Percentiles rank a stretch among this genome's conserved stretches.
Conservation (phyloP, 257 asterid genomes). For the Solanum medicagineum region DNA sequence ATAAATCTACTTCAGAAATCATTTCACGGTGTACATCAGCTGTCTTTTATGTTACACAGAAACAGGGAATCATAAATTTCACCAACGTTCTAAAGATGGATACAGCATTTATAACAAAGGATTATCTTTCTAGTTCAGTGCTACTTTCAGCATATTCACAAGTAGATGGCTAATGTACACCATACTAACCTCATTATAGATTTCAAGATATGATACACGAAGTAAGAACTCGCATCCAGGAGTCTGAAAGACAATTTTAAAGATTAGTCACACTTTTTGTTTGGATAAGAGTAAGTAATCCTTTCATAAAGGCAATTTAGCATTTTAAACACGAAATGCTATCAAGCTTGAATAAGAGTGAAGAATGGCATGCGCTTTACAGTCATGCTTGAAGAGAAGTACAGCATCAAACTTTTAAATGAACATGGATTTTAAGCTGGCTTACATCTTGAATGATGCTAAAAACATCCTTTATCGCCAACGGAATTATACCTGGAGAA, state of each 20-base stretch:
- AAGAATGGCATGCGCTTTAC: not conserved
- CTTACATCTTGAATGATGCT: conserved; percentile 98
- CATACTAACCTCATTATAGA: conserved; percentile 87
- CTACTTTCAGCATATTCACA: not conserved
- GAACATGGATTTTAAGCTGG: conserved; percentile 1
- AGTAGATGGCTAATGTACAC: not conserved
- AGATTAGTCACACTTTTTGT: conserved; percentile 2
- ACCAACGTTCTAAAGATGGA: not conserved
- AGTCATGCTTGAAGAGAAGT: not conserved
- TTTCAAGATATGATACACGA: conserved; percentile 95
- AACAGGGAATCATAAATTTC: not conserved
- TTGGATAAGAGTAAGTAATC: not conserved
- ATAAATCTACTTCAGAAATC: not conserved
- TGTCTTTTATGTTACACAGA: not conserved
- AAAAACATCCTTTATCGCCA: conserved; percentile 98
- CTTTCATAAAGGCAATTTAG: not conserved
- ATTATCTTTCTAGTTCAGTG: not conserved
- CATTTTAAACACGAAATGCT: not conserved
- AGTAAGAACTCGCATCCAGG: conserved; percentile 97
- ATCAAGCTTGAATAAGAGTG: not conserved
- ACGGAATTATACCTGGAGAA: conserved; percentile 90
- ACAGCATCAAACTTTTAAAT: not conserved
- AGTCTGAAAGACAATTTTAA: conserved; percentile 49
- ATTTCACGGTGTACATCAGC: not conserved
- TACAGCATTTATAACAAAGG: not conserved